phyloP scores from a whole-genome alignment of 805 yeast species.

The Ogataea sp. region DNA sequence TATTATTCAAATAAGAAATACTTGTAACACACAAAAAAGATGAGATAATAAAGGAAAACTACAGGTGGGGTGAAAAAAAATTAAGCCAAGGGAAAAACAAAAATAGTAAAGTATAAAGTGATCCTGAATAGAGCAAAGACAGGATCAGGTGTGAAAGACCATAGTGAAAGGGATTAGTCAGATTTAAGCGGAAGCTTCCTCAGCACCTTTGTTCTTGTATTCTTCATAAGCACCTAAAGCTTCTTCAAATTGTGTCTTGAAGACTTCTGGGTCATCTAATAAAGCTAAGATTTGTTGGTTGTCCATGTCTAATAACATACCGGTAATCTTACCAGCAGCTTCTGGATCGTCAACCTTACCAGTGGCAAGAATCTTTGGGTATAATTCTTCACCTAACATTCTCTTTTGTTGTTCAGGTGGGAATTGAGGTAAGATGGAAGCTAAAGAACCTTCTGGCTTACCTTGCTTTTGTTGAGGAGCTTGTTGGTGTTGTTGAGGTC shows the following conservation, averaged over 20 bases:
- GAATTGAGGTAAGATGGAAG: constrained; percentile 51
- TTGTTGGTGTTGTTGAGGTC: constrained; percentile 21
- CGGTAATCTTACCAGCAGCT: constrained; percentile 97
- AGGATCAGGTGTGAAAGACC: not conserved
- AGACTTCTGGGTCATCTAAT: constrained; percentile 82
- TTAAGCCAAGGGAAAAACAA: not conserved
- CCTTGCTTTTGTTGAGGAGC: constrained; percentile 14
- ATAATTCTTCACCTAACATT: constrained; percentile 94
- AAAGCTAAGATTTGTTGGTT: constrained; percentile 82
- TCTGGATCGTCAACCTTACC: constrained; percentile 86
- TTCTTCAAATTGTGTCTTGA: constrained; percentile 87
- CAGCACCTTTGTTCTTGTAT: constrained; percentile 55
- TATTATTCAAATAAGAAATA: constrained; percentile 1
- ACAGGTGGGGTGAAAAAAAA: not conserved
- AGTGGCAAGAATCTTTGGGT: constrained; percentile 82
- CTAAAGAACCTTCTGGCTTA: constrained; percentile 33
- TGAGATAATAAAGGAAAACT: not conserved
- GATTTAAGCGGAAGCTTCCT: not conserved
- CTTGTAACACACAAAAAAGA: not conserved
- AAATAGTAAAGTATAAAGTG: not conserved
- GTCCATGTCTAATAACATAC: constrained; percentile 96
- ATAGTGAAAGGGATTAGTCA: not conserved
- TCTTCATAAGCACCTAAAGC: constrained; percentile 92
- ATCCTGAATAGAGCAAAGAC: not conserved
- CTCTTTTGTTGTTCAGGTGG: constrained; percentile 95